These are phyloP conservation scores for Hanseniaspora meyeri DNA, from an alignment of 805 yeast genomes.

Conservation along the genomic window DNA sequence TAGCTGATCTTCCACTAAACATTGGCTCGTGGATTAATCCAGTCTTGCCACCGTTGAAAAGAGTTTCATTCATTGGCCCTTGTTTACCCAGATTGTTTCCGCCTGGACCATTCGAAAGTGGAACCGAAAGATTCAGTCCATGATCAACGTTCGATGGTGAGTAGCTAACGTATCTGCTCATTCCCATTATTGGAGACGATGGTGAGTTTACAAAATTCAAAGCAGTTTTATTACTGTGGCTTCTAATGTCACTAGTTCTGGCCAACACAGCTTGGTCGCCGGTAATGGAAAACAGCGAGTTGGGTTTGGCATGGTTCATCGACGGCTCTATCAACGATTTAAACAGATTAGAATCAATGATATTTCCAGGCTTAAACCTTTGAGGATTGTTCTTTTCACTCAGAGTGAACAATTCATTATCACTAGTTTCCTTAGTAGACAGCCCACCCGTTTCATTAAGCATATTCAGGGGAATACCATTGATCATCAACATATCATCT, in stretches of 20 bases:
- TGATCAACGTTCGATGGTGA: neutral
- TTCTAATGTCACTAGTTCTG: neutral
- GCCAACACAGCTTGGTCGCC: neutral
- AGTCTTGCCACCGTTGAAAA: neutral
- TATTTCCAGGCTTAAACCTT: neutral
- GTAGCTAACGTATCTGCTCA: neutral
- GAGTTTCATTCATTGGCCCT: neutral
- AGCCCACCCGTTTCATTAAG: slow-evolving; percentile 66
- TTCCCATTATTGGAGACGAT: neutral
- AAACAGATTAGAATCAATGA: neutral
- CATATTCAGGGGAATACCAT: slow-evolving; percentile 60
- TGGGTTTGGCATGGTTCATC: neutral
- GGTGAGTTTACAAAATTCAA: neutral
- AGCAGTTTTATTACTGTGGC: neutral
- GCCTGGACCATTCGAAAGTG: neutral
- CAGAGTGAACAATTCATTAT: neutral
- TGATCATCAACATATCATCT: slow-evolving; percentile 37
- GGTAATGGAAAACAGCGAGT: neutral
- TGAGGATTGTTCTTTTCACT: neutral
- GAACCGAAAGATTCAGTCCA: slow-evolving; percentile 1
- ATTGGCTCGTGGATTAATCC: neutral
- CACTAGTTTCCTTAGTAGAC: slow-evolving; percentile 2
- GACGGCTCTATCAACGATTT: neutral
- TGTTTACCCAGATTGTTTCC: neutral
- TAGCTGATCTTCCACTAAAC: slow-evolving; percentile 3